Base-by-base conservation (phyloP, 2,329 filamentous ascomycete species). In the Cladobotryum mycophilum region DNA sequence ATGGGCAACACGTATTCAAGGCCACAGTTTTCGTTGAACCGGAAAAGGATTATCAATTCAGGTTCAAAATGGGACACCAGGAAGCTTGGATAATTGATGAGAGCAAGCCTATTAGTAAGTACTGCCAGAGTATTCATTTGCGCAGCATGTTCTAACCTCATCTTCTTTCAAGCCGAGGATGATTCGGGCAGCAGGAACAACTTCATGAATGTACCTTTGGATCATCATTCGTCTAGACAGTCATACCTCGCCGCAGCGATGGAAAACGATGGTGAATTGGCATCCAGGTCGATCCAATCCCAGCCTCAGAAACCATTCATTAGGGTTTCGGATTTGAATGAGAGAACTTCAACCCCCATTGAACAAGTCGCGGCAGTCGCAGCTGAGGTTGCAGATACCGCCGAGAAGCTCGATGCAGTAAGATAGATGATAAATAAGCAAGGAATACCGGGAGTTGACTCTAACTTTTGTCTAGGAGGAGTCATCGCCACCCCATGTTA, bases 1-100 rank as follows among this genome's bases (percentile, higher is more conserved):
- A 76, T 35, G 78, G 76, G n/a, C 71, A 83, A 48, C 69, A 80
- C 52, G 62, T 76, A 12, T 90, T 87, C 62, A 72, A 67, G 41
- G 80, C 80, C 52, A 67, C 74, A 1, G 72, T 88, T 41, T 64
- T 74, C 35, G 72, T 79, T 7, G 71, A 79, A 15, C 70, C 78
- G 18, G 78, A 78, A 18, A 75, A 79, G 43, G 76, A 80, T 51
- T 80, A 88, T 56, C 82, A 87, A 60, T 91, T 89, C 75, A 90
- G 89, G 67, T 86, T 90, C 58, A 78, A 84, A 30, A 70, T 86
- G 35, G 85, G 85, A 9, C 64, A 74, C 17, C 80, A 80, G 44
- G 78, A 87, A 56, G 87, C 82, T 80, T 88, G 85, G 85, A 72
- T 82, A 20, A 66, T 88, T 42, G 80, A 89, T 58, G 81, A 88